Conservation (phyloP, 2,329 filamentous ascomycete genomes). For the Hirsutella rhossiliensis region DNA sequence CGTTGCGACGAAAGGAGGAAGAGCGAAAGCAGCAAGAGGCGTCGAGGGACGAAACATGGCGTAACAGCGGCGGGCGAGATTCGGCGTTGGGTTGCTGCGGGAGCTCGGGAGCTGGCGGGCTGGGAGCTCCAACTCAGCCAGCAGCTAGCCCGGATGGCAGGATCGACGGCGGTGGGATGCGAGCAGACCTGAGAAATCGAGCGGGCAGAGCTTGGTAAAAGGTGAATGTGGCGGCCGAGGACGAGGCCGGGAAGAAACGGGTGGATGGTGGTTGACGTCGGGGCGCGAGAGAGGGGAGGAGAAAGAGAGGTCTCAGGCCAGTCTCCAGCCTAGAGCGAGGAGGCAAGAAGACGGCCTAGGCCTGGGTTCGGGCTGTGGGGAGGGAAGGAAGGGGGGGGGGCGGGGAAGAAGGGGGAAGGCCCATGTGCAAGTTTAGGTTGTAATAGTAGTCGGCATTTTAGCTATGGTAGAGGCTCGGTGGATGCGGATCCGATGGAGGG, state of each 20-base stretch:
- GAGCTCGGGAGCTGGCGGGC: neutral
- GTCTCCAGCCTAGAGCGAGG: neutral
- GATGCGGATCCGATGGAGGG: too few species aligned
- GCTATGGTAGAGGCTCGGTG: too few species aligned
- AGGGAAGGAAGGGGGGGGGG: too few species aligned
- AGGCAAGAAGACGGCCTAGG: neutral
- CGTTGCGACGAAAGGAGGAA: constrained; percentile 1
- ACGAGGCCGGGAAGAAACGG: neutral
- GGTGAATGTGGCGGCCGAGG: neutral
- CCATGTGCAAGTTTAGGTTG: too few species aligned
- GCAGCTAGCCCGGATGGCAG: too few species aligned
- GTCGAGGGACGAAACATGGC: constrained; percentile 2
- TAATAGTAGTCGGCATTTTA: too few species aligned
- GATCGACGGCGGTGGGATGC: too few species aligned
- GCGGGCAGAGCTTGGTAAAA: neutral
- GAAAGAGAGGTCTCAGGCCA: neutral
- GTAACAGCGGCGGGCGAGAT: neutral
- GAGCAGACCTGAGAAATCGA: too few species aligned
- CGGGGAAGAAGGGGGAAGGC: too few species aligned
- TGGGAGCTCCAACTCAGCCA: too few species aligned
- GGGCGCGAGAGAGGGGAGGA: neutral
- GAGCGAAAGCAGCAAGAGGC: neutral
- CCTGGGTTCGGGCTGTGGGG: too few species aligned
- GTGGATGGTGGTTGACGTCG: neutral
- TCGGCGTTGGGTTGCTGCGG: neutral